Conservation (phyloP, 371 early-diverging fungal species). For the Smittium culicis region DNA sequence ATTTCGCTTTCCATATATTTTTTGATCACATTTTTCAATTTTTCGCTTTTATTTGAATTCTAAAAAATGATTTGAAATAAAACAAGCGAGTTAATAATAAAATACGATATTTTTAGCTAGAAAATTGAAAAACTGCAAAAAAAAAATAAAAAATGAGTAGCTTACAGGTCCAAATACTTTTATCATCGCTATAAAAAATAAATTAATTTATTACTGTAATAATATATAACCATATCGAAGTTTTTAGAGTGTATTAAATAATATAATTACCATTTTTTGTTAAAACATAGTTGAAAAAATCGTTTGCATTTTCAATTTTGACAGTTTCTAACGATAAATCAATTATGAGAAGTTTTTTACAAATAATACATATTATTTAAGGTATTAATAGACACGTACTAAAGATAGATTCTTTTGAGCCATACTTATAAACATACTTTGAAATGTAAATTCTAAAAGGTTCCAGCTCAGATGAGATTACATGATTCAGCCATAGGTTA, state of each 20-base stretch:
- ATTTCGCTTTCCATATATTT: neutral
- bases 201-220: neutral
- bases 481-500: neutral
- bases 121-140: neutral
- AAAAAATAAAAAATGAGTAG: too few relatives aligned
- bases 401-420: neutral
- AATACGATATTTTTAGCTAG: neutral
- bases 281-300: neutral
- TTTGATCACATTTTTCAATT: neutral
- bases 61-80: too few relatives aligned
- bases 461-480: neutral
- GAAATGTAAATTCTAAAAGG: neutral
- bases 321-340: neutral
- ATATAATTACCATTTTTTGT: constrained; percentile 1
- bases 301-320: neutral
- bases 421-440: neutral
- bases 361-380: too few relatives aligned
- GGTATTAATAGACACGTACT: too few relatives aligned
- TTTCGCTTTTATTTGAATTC: neutral
- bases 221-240: neutral
- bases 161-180: neutral
- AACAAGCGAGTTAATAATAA: neutral
- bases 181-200: neutral
- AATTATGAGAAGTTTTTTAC: too few relatives aligned
- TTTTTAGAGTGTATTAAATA: neutral